Base-by-base conservation (phyloP, 306 rosid genomes). In the Urtica urens region DNA sequence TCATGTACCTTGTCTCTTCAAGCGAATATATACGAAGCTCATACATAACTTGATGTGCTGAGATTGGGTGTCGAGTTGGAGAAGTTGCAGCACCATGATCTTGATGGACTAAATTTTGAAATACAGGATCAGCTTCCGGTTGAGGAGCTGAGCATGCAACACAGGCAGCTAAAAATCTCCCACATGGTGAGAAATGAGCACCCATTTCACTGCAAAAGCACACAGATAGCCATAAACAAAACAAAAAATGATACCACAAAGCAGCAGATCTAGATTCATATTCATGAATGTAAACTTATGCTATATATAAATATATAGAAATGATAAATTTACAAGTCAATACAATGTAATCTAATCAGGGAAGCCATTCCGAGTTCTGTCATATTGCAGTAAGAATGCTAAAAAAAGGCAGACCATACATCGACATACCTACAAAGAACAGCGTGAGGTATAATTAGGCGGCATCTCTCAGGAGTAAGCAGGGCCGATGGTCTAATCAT, bases 171-270 rank as follows among this genome's bases (percentile, higher is more conserved):
- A 90, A 78, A 74, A 74, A 90, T 75, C 85, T 81, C 64, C 99
- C 99, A 38, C 94, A 90, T 10, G 99, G 99, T 42, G 99, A 90
- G 73, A 90, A 90, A 63, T 85, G 99, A 58, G 94, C 82, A 63
- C 99, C 99, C 99, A 90, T 90, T 77, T 90, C 99, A 60, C 99
- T 90, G 93, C 81, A 81, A 70, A 55, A 39, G 25, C 39, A 51
- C 18, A 18, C 26, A 39, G 60, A 7, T 38, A 40, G 24, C 35
- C 26, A 14, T 47, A 29, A 25, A 38, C 50, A 53, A 23, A 30
- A 23, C n/a, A n/a, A 49, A 19, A 24, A 14, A 21, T 30, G 45
- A 48, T 31, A 46, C 37, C 52, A n/a, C 44, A 75, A 70, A 34
- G 73, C 73, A 68, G n/a, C 70, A 49, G 18, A 63, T 13, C 18